Evolutionary conservation across 176 grass and related monocot genomes (phyloP).

Genomic region (Phragmites australis): DNA sequence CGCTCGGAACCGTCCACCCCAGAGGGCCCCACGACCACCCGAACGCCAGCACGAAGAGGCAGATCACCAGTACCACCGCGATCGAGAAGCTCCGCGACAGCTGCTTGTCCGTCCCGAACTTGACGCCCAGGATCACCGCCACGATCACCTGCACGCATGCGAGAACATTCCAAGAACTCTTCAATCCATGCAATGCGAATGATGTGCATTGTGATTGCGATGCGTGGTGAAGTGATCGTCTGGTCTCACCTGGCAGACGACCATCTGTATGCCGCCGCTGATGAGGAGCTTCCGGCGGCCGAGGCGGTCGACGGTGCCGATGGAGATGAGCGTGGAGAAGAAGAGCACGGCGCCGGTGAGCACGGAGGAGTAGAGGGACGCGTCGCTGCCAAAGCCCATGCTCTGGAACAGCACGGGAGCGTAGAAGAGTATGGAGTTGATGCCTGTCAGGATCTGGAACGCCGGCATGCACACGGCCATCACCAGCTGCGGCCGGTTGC

Average conservation of each 20-base stretch:
- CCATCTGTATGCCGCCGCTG: slow-evolving; percentile 86
- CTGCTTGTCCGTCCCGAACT: slow-evolving; percentile 71
- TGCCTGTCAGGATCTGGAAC: slow-evolving; percentile 88
- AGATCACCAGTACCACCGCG: slow-evolving; percentile 72
- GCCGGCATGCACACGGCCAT: slow-evolving; percentile 93
- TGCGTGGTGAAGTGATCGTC: background rate
- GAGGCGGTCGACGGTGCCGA: slow-evolving; percentile 73
- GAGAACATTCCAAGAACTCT: background rate
- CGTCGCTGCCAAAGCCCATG: slow-evolving; percentile 80
- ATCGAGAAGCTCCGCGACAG: slow-evolving; percentile 68
- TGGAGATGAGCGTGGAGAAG: slow-evolving; percentile 63
- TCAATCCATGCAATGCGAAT: background rate
- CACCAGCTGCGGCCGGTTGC: slow-evolving; percentile 85
- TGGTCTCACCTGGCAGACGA: slow-evolving; percentile 65
- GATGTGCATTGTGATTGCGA: background rate
- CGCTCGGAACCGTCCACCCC: slow-evolving; percentile 89
- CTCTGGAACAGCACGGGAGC: slow-evolving; percentile 95
- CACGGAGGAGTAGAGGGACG: slow-evolving; percentile 82
- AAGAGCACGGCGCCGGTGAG: slow-evolving; percentile 83
- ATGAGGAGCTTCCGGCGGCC: slow-evolving; percentile 81
- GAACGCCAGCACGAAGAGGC: slow-evolving; percentile 91
- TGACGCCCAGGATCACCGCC: slow-evolving; percentile 67
- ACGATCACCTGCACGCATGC: slow-evolving; percentile 57
- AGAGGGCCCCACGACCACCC: slow-evolving; percentile 94
- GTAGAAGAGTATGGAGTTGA: slow-evolving; percentile 97